Base-by-base conservation (phyloP, 2,329 filamentous ascomycete species). In the Colletotrichum ledebouriae region DNA sequence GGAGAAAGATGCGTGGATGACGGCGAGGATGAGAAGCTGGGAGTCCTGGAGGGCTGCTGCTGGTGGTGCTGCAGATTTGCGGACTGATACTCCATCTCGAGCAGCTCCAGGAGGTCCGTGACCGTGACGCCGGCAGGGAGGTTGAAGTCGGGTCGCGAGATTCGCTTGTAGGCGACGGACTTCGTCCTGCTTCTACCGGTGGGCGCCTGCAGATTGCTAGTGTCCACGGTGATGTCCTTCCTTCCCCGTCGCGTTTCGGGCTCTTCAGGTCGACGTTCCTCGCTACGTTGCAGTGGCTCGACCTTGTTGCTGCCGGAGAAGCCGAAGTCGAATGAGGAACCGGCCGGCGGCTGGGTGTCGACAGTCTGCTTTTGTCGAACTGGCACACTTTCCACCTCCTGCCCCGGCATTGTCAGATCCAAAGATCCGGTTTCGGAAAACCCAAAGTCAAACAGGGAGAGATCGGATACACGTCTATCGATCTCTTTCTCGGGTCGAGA, bases 51-150 rank as follows among this genome's bases (percentile, higher is more conserved):
- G 10, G 47, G 44, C 4, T n/a, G 49, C 12, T 25, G 47, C 7
- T 34, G 6, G 5, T 29, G 44, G 3, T n/a, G 49, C 12, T 25
- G 47, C 7, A 47, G 6, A 7, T 29, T 34, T 15, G 60, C 47
- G 10, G 66, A 69, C 17, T 55, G 47, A 15, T 44, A 69, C 66
- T 69, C 61, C 20, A 60, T 17, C 17, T 69, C 61, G 25, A 69
- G 66, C 6, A 69, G 66, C 33, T 56, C 47, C 13, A 69, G 61
- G 33, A 69, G 66, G n/a, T 69, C 66, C 2, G 63, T 53, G 17
- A 69, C 66, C 0, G 61, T 60, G 47, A 69, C 41, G n/a, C 66
- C 66, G 5, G 15, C 53, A 0, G 66, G 66, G 3, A 69, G 61
- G 7, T 41, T 66, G 20, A 69, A 69, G 15, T 69, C 61, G 1